Evolutionary conservation across 805 yeast species (phyloP).

Genomic region (Zygosaccharomyces lentus): DNA sequence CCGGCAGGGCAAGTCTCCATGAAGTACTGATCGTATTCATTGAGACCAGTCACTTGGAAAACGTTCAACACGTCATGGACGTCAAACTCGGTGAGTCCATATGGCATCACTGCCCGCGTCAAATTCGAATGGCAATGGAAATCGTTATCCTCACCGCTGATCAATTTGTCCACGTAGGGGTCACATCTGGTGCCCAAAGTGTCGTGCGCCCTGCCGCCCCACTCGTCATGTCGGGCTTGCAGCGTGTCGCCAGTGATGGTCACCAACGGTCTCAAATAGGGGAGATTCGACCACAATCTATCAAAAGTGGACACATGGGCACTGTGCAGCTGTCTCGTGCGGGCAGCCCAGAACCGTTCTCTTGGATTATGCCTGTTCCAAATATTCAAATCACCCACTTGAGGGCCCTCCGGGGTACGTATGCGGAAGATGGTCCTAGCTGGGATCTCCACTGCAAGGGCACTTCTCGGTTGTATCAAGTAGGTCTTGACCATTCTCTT

Average conservation of each 20-base stretch:
- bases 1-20: constrained; percentile 68
- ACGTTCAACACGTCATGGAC: constrained; percentile 68
- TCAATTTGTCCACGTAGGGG: constrained; percentile 60
- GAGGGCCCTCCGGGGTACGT: constrained; percentile 65
- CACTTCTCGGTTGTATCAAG: constrained; percentile 47
- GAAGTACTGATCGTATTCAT: constrained; percentile 60
- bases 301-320: constrained; percentile 55
- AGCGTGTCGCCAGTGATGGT: constrained; percentile 61
- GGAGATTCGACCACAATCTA: constrained; percentile 61
- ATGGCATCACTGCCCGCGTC: constrained; percentile 53
- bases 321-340: constrained; percentile 58
- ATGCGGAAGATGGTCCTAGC: constrained; percentile 55
- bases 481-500: constrained; percentile 9
- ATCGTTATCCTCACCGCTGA: constrained; percentile 62
- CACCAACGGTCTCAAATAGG: constrained; percentile 59
- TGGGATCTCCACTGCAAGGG: constrained; percentile 59
- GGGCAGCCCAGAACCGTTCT: constrained; percentile 65
- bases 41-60: constrained; percentile 64
- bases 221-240: constrained; percentile 54
- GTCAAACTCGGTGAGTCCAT: constrained; percentile 60
- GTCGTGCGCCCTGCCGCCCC: constrained; percentile 65
- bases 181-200: constrained; percentile 66
- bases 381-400: constrained; percentile 63
- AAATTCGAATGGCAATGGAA: constrained; percentile 65
- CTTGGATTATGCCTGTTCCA: constrained; percentile 60